These are phyloP conservation scores for Penicillium paneum DNA, from an alignment of 2,329 filamentous ascomycete genomes.

Conservation along the genomic window DNA sequence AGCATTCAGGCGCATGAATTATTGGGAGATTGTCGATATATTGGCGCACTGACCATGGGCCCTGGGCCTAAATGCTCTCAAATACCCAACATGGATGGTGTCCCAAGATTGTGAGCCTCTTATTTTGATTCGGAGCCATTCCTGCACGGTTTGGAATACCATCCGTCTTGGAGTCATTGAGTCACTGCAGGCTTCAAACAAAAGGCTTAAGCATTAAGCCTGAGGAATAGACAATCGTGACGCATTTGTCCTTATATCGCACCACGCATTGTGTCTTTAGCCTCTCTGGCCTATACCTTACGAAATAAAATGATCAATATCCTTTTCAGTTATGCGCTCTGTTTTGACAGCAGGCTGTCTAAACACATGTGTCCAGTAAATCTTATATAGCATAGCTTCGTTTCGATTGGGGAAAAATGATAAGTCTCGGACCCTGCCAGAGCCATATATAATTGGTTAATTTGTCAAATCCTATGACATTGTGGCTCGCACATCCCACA, in stretches of 20 bases:
- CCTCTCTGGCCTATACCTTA: slow-evolving; percentile 14
- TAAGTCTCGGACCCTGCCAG: slow-evolving; percentile 2
- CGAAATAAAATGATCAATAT: slow-evolving; percentile 23
- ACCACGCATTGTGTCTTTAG: slow-evolving; percentile 1
- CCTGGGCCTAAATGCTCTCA: not conserved
- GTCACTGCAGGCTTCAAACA: not conserved
- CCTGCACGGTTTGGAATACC: not conserved
- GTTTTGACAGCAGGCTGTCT: not conserved
- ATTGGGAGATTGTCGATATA: not conserved
- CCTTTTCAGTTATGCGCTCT: not conserved
- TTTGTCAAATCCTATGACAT: slow-evolving; percentile 46
- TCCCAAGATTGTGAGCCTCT: not conserved
- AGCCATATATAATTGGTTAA: slow-evolving; percentile 14
- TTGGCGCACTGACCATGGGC: not conserved
- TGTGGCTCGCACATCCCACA: slow-evolving; percentile 80
- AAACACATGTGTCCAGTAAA: not conserved
- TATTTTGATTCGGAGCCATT: not conserved
- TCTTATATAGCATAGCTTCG: not conserved
- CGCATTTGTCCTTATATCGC: not conserved
- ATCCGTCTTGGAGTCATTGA: not conserved
- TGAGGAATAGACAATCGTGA: not conserved
- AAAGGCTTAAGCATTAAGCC: not conserved
- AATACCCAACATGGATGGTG: not conserved
- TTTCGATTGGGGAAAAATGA: not conserved
- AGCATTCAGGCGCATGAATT: not conserved